Evolutionary conservation across 2,329 filamentous ascomycete species (phyloP).

Genomic region (Fusarium avenaceum): DNA sequence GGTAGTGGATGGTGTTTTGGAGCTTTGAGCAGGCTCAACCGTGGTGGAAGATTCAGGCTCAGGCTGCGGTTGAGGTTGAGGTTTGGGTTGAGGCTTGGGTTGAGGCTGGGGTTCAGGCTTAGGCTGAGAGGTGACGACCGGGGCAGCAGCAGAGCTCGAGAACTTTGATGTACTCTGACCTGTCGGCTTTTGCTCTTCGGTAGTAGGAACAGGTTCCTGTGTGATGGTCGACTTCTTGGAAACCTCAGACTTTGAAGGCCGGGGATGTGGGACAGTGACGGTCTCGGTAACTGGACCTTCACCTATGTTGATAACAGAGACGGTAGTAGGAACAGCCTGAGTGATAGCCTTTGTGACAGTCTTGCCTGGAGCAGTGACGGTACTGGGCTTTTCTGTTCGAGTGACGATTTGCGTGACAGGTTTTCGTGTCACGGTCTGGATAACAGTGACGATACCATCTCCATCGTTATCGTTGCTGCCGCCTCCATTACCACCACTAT

Average conservation of each 20-base stretch:
- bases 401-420: constrained; percentile 50
- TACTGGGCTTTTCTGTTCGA: constrained; percentile 46
- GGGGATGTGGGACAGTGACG: constrained; percentile 45
- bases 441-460: constrained; percentile 51
- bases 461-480: constrained; percentile 33
- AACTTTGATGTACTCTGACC: constrained; percentile 5
- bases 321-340: constrained; percentile 48
- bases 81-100: constrained; percentile 14
- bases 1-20: constrained; percentile 1
- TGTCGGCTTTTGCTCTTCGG: constrained; percentile 6
- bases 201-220: constrained; percentile 3
- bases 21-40: background rate
- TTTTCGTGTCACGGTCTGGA: constrained; percentile 52
- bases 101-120: constrained; percentile 18
- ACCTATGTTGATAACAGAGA: constrained; percentile 52
- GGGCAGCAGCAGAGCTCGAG: constrained; percentile 18
- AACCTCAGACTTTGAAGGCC: constrained; percentile 20
- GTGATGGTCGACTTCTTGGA: constrained; percentile 15
- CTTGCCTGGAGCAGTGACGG: constrained; percentile 47
- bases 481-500: constrained; percentile 16
- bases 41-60: constrained; percentile 23
- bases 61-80: constrained; percentile 17
- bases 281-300: constrained; percentile 44
- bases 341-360: constrained; percentile 50
- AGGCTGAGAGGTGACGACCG: constrained; percentile 22